These are phyloP conservation scores for Trifolium repens DNA, from an alignment of 306 rosid genomes.

Conservation along the genomic window DNA sequence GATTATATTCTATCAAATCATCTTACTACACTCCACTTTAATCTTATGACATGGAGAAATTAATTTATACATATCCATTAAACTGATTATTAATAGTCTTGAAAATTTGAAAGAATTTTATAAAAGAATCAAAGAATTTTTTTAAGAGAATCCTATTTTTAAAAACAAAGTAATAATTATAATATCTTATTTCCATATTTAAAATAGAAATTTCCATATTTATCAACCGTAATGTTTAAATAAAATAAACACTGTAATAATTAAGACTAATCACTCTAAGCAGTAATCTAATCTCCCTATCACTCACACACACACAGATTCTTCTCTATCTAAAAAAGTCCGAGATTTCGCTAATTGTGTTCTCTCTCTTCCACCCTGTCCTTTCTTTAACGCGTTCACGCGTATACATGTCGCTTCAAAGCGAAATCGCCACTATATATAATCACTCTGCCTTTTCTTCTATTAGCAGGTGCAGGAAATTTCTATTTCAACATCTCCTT, in stretches of 20 bases:
- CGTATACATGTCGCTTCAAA: constrained; percentile 50
- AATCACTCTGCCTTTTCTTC: constrained; percentile 19
- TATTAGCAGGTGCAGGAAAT: constrained; percentile 54
- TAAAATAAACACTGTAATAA: too few relatives aligned
- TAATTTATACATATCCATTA: too few relatives aligned
- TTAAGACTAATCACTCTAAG: too few relatives aligned
- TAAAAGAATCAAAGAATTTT: too few relatives aligned
- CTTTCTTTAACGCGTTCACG: constrained; percentile 68
- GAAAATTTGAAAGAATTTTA: too few relatives aligned
- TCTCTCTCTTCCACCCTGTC: constrained; percentile 42
- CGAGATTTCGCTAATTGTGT: background rate
- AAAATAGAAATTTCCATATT: background rate
- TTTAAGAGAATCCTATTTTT: too few relatives aligned
- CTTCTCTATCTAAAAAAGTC: constrained; percentile 19
- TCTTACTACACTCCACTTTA: too few relatives aligned
- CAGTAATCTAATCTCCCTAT: background rate
- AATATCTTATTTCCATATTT: too few relatives aligned
- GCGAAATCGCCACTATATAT: constrained; percentile 57
- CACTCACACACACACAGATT: background rate
- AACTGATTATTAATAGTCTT: too few relatives aligned
- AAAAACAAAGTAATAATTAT: too few relatives aligned
- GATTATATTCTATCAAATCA: too few relatives aligned
- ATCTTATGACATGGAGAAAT: too few relatives aligned
- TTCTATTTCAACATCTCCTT: background rate
- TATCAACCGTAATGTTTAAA: background rate